These are phyloP conservation scores for Zygosaccharomyces kombuchaensis DNA, from an alignment of 805 yeast species.

Conservation along the genomic window DNA sequence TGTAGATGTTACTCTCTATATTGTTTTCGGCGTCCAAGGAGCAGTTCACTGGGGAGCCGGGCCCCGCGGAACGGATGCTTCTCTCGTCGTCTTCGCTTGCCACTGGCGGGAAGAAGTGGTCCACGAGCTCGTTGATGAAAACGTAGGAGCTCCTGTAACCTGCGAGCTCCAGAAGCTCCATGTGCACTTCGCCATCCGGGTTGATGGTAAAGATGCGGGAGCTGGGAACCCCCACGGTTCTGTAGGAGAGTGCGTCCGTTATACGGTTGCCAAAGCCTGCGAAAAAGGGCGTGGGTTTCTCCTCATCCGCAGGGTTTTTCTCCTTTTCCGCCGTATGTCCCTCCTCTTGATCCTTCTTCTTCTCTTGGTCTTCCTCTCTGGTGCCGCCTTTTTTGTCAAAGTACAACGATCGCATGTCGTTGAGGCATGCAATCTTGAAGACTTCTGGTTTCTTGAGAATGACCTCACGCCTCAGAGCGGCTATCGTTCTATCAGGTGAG, in stretches of 20 bases:
- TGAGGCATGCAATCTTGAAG: slow-evolving; percentile 95
- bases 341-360: slow-evolving; percentile 13
- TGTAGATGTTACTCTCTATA: slow-evolving; percentile 19
- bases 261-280: slow-evolving; percentile 98
- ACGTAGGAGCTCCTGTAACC: slow-evolving; percentile 88
- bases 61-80: slow-evolving; percentile 29
- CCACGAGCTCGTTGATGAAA: slow-evolving; percentile 88
- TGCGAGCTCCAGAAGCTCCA: slow-evolving; percentile 91
- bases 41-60: slow-evolving; percentile 29
- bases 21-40: slow-evolving; percentile 18
- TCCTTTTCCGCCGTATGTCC: not conserved
- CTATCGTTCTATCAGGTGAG: slow-evolving; percentile 94
- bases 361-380: slow-evolving; percentile 13
- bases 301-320: slow-evolving; percentile 22
- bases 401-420: slow-evolving; percentile 76
- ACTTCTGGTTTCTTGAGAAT: slow-evolving; percentile 94
- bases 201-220: slow-evolving; percentile 93
- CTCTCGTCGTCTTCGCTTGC: slow-evolving; percentile 34
- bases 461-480: slow-evolving; percentile 88
- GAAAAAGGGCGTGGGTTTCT: slow-evolving; percentile 74
- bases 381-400: slow-evolving; percentile 14
- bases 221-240: slow-evolving; percentile 90
- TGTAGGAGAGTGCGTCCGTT: slow-evolving; percentile 91
- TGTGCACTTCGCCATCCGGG: slow-evolving; percentile 94
- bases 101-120: slow-evolving; percentile 94